Base-by-base conservation (phyloP, 495 filamentous ascomycete genomes). In the Opeltia flavorubescens region DNA sequence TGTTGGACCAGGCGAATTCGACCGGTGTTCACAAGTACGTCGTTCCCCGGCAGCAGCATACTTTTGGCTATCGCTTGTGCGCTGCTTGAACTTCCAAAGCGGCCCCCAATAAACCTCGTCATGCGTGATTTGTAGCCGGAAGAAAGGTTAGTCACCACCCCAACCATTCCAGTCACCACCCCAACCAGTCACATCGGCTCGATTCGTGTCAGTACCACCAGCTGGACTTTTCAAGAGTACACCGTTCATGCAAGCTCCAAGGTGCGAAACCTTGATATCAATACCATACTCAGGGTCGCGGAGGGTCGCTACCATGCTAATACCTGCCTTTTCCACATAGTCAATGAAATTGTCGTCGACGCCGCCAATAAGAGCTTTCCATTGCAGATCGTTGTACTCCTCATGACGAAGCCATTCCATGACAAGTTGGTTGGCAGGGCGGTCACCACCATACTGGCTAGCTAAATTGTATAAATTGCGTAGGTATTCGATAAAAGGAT, bases 111-210 rank as follows among this genome's bases (percentile, higher is more conserved):
- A 18, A 36, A 36, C 15, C 34, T 36, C 12, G 15, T 36, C 34
- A 36, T 36, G n/a, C 34, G 3, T 12, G 34, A 17, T 18, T 31
- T 28, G 31, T 46, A 46, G 34, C 59, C 59, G 5, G 56, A 51
- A 7, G 76, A 74, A 39, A 79, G 67, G 41, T 61, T 61, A 1
- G 55, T 49, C 11, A 68, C 59, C 48, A 80, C 78, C 18, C 61
- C 45, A 6, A 28, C 27, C 0, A 74, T 69, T 46, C 43, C 23
- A 46, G 17, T 46, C 43, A 20, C 43, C 43, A 18, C 43, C 43
- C 43, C 43, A 46, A 13, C 43, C 43, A 5, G 43, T 33, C 11
- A 46, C 28, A n/a, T 46, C 43, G 7, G 24, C 43, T 26, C 24
- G 8, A 20, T 46, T 46, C 9, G 43, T 46, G 6, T 46, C 28